Base-by-base conservation (phyloP, 306 rosid genomes). In the Pyrus betulifolia region DNA sequence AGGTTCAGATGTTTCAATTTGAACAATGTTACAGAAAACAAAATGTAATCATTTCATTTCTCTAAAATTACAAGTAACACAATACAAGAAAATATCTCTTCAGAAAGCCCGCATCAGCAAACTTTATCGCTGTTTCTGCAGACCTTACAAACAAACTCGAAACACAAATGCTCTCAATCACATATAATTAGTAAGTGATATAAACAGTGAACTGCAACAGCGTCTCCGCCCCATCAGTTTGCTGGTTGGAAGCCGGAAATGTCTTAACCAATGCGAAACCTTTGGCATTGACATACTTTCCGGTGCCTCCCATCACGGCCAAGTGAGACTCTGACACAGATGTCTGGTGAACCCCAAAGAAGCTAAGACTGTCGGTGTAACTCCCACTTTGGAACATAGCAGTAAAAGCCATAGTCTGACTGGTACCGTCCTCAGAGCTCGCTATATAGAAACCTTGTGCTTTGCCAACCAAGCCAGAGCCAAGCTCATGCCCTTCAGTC, bases 221-320 rank as follows among this genome's bases (percentile, higher is more conserved):
- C 65, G 94, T 87, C 82, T 87, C 81, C 2, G 79, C 74, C 19
- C 97, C 92, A 82, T 88, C 91, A n/a, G 81, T 79, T 14, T 83
- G 80, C 5, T 80, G 91, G 49, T 44, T 57, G 13, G 51, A 82
- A 21, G 82, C 83, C 0, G 90, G 96, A 69, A 77, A 82, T 0
- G 90, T 85, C 86, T 93, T 93, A 11, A 88, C 82, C 1, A 77
- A 80, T 28, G 90, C 94, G 75, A 76, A 80, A 0, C 96, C 97
- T 65, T 79, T 57, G 2, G 97, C 94, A 64, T 90, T 89, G 1
- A 89, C 72, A 57, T 80, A 94, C 85, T 90, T 90, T 23, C 97
- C 98, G 0, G 91, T 94, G 12, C 98, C 97, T 38, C 97, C 97
- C 79, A 90, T 91, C 27, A 94, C 84, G 1, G 97, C 97, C 23